phyloP scores from a whole-genome alignment of 2,329 filamentous ascomycete genomes.

The Sphaceloma murrayae region DNA sequence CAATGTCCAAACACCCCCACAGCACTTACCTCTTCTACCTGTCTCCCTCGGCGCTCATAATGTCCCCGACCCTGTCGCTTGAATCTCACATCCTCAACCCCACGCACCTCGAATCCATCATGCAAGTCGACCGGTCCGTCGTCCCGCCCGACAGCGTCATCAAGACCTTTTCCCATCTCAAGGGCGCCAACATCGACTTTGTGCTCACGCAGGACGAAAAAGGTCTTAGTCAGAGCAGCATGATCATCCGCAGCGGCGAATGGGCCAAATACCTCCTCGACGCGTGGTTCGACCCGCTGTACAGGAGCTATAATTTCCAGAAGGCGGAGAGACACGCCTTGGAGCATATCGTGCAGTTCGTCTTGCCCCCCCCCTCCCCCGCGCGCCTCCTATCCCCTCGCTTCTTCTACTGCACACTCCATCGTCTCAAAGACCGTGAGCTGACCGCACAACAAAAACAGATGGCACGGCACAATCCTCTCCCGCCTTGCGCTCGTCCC shows the following conservation, averaged over 20 bases:
- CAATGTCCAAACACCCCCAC: slow-evolving; percentile 68
- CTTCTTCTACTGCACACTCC: neutral
- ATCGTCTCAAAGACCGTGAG: too few relatives aligned
- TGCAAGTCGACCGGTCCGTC: slow-evolving; percentile 77
- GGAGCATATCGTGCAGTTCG: slow-evolving; percentile 48
- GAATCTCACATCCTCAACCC: slow-evolving; percentile 61
- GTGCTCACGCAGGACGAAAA: slow-evolving; percentile 76
- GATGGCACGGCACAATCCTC: slow-evolving; percentile 95
- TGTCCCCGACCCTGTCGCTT: slow-evolving; percentile 64
- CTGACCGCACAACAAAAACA: slow-evolving; percentile 28
- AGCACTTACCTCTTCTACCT: slow-evolving; percentile 80
- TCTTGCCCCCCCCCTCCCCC: slow-evolving; percentile 16
- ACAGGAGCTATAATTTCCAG: slow-evolving; percentile 89
- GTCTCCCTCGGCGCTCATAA: slow-evolving; percentile 75
- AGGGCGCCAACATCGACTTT: slow-evolving; percentile 66
- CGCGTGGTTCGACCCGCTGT: slow-evolving; percentile 92
- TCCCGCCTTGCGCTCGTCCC: slow-evolving; percentile 84
- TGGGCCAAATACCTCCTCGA: slow-evolving; percentile 92
- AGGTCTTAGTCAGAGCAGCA: slow-evolving; percentile 66
- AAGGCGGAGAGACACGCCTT: slow-evolving; percentile 87
- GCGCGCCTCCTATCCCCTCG: slow-evolving; percentile 32
- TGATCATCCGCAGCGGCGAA: slow-evolving; percentile 71
- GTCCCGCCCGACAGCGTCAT: slow-evolving; percentile 96
- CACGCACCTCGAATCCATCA: slow-evolving; percentile 59
- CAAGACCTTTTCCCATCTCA: slow-evolving; percentile 80